phyloP scores from a whole-genome alignment of 2,329 filamentous ascomycete species.

The Plectosphaerella sp. region DNA sequence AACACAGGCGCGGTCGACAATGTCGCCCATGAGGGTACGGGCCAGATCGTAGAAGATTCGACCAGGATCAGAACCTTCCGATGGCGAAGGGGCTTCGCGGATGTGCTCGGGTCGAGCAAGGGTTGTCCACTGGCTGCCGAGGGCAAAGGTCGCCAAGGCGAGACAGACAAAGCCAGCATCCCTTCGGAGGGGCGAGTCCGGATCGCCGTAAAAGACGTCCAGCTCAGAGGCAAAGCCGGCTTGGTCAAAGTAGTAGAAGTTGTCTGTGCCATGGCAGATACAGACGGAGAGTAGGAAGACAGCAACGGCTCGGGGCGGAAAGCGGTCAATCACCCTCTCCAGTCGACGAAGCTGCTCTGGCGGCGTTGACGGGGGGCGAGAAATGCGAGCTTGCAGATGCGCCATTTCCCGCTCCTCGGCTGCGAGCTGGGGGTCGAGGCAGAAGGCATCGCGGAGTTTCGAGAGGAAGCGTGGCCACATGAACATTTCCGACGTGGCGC shows the following conservation, averaged over 20 bases:
- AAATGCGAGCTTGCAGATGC: constrained; percentile 13
- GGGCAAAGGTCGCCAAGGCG: constrained; percentile 18
- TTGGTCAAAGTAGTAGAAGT: constrained; percentile 25
- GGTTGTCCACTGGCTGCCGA: constrained; percentile 28
- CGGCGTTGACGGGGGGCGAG: constrained; percentile 7
- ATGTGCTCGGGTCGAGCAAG: constrained; percentile 19
- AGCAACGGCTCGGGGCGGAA: constrained; percentile 19
- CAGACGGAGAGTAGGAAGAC: constrained; percentile 23
- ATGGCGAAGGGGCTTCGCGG: not conserved
- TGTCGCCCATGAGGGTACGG: constrained; percentile 22
- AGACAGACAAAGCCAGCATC: constrained; percentile 21
- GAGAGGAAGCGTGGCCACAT: constrained; percentile 22
- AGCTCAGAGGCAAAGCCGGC: constrained; percentile 17
- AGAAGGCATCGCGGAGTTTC: constrained; percentile 20
- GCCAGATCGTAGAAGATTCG: constrained; percentile 23
- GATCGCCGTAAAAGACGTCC: constrained; percentile 18
- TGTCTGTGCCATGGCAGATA: constrained; percentile 19
- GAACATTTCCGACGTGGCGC: constrained; percentile 12
- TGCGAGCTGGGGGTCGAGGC: constrained; percentile 14
- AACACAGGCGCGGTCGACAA: constrained; percentile 25
- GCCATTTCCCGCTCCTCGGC: constrained; percentile 14
- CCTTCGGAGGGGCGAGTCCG: constrained; percentile 10
- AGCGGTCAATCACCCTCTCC: constrained; percentile 15
- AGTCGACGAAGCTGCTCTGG: constrained; percentile 14
- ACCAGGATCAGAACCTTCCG: constrained; percentile 19